phyloP scores from a whole-genome alignment of 1,284 basidiomycete species.

The Microbotryum violaceum region DNA sequence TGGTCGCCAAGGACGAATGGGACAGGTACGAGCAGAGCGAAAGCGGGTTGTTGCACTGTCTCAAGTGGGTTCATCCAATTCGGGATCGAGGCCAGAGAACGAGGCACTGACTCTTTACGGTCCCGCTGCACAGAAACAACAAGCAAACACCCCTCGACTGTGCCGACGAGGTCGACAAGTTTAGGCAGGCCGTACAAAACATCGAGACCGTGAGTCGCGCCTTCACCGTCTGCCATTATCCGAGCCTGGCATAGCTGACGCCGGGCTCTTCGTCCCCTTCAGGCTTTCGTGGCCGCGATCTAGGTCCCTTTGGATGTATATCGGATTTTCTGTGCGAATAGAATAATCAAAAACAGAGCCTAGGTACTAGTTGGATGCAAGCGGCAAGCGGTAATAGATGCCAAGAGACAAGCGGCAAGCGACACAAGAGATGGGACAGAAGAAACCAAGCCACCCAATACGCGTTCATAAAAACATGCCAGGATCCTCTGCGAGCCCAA shows the following conservation, averaged over 20 bases:
- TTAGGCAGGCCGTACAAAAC: slow-evolving; percentile 26
- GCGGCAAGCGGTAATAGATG: too few species aligned
- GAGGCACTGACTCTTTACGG: too few species aligned
- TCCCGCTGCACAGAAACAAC: slow-evolving; percentile 13
- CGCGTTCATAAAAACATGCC: slow-evolving; percentile 7
- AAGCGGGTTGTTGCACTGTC: slow-evolving; percentile 18
- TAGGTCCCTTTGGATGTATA: too few species aligned
- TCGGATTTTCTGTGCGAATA: too few species aligned
- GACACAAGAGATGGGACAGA: background rate
- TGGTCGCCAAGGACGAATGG: slow-evolving; percentile 17
- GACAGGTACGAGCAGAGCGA: slow-evolving; percentile 13
- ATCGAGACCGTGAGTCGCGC: slow-evolving; percentile 12
- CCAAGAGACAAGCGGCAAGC: too few species aligned
- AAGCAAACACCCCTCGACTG: slow-evolving; percentile 26
- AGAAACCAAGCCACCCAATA: background rate
- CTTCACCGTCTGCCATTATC: too few species aligned
- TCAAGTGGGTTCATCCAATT: slow-evolving; percentile 13
- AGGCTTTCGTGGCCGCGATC: too few species aligned
- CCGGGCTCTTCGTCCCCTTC: too few species aligned
- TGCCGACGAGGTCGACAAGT: slow-evolving; percentile 22
- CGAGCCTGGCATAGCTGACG: too few species aligned
- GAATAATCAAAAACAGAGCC: too few species aligned
- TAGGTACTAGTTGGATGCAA: too few species aligned
- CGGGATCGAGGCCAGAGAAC: too few species aligned
- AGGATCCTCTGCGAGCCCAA: slow-evolving; percentile 12